These are phyloP conservation scores for Colletotrichum sp. DNA, from an alignment of 2,329 filamentous ascomycete species.

Conservation along the genomic window DNA sequence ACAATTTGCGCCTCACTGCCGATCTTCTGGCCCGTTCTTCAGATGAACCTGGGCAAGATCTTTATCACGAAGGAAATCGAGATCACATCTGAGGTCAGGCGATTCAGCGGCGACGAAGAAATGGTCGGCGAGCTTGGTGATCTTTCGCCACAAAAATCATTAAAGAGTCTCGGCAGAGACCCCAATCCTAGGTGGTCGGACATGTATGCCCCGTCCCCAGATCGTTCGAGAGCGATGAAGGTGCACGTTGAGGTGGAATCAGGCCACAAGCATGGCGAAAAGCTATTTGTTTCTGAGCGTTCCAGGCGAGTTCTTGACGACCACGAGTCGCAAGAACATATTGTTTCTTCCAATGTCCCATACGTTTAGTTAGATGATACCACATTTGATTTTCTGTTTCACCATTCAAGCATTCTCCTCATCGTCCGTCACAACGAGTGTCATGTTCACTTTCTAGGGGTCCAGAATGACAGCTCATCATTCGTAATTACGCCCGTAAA, in stretches of 20 bases:
- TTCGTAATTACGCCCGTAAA: neutral
- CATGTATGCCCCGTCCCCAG: neutral
- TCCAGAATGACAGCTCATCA: neutral
- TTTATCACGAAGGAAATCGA: slow-evolving; percentile 40
- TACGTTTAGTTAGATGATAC: neutral
- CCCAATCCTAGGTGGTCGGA: neutral
- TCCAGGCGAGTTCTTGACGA: neutral
- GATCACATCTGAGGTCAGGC: slow-evolving; percentile 23
- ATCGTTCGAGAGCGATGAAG: neutral
- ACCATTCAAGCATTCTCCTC: neutral
- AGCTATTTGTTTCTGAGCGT: neutral
- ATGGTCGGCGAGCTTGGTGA: neutral
- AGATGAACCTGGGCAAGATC: slow-evolving; percentile 31
- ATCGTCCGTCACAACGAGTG: neutral
- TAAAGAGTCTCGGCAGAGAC: neutral
- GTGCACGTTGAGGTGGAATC: neutral
- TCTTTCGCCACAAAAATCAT: neutral
- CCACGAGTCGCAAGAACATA: neutral
- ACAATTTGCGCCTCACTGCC: slow-evolving; percentile 15
- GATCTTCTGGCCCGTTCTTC: slow-evolving; percentile 25
- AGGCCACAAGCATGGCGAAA: neutral
- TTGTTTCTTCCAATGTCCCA: neutral
- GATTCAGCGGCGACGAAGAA: slow-evolving; percentile 1
- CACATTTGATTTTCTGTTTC: neutral
- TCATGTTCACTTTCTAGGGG: neutral